A percentile compares a stretch with the other conserved stretches of the same genome.
phyloP scores from a whole-genome alignment of 192 early-diverging fungal species.

The Pecoramyces ruminantium region DNA sequence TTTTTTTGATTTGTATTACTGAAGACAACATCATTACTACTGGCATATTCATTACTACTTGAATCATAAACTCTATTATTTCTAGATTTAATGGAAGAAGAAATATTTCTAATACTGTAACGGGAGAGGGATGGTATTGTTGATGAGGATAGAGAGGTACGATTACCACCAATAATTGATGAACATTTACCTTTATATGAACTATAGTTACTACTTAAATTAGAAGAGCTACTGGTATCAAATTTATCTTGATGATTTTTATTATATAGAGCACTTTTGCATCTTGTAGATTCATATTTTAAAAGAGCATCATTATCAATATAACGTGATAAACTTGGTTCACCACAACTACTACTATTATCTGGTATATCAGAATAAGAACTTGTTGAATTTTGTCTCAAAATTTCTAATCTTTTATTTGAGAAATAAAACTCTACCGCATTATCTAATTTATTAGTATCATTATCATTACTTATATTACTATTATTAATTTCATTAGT shows the following conservation, averaged over 20 bases:
- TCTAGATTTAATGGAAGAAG: too few species aligned
- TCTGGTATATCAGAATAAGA: neutral
- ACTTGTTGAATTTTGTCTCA: neutral
- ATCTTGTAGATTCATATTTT: neutral
- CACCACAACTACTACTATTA: neutral
- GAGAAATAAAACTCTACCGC: neutral
- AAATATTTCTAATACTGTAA: too few species aligned
- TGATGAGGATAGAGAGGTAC: too few species aligned
- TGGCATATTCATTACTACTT: too few species aligned
- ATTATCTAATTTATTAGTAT: neutral
- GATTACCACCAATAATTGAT: too few species aligned
- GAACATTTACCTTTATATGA: too few species aligned
- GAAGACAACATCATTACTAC: too few species aligned
- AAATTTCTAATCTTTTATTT: neutral
- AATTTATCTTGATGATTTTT: too few species aligned
- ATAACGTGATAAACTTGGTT: neutral
- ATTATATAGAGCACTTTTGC: neutral
- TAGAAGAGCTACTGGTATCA: too few species aligned
- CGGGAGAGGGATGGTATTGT: too few species aligned
- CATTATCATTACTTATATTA: neutral
- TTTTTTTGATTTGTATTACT: neutral
- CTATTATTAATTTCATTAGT: neutral
- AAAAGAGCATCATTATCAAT: neutral
- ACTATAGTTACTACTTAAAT: too few species aligned
- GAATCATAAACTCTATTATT: too few species aligned